Evolutionary conservation across 805 yeast genomes (phyloP), one percentile per base, ranked within the genome.

Genomic region (Starmerella riodocensis): DNA sequence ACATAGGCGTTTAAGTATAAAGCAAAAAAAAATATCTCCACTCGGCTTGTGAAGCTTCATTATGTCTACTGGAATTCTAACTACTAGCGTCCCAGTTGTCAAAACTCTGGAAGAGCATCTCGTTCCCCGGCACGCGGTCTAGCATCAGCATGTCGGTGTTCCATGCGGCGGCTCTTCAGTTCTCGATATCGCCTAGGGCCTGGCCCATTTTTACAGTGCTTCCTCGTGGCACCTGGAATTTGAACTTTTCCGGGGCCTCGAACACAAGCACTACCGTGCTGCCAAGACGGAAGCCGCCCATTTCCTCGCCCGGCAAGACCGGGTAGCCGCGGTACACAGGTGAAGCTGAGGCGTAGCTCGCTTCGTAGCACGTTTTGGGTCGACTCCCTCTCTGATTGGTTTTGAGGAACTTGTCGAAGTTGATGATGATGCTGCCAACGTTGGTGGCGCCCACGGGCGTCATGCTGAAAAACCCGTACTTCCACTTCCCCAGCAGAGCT

Each of bases 381-480:
- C 69, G 71, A 65, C 52, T 64, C 66, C 54, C 67, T 57, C 21
- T 51, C 47, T 13, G 46, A 58, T 91, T 91, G 12, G 99, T 91
- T 28, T 78, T 71, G 54, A 91, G 70, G 53, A 82, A 86, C 61
- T 78, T 78, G 61, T 91, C 99, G 54, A 91, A 91, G 56, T 86
- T 84, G 49, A 91, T 70, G 43, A 79, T 76, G 49, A 91, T 91
- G 53, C 93, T 79, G 5, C 99, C 99, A 23, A 91, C 99, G 61
- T 91, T 91, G 2, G 98, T 91, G 19, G 99, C 99, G 12, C 99
- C 99, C 11, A 91, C 98, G 0, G 99, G 96, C 1, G 94, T 88
- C 99, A 91, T 91, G 48, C 93, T 78, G 64, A 91, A 91, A 53
- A 91, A 91, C 0, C 99, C 99, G 57, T 91, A 71, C 56, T 80